These are phyloP conservation scores for Puccinia coronata DNA, from an alignment of 1,284 basidiomycete species.

Conservation along the genomic window DNA sequence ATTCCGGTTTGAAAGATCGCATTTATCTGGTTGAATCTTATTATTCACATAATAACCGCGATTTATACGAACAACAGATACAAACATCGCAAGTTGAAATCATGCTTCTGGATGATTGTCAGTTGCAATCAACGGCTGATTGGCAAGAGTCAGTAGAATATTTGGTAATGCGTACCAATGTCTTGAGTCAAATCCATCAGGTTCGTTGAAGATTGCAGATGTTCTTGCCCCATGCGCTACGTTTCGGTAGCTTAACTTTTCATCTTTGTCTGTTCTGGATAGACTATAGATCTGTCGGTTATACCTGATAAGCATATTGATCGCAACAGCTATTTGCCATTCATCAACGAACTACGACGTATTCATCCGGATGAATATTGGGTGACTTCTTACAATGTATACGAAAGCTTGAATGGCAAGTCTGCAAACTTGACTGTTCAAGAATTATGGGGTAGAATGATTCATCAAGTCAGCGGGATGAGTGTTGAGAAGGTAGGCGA, in stretches of 20 bases:
- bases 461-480: conserved; percentile 63
- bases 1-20: conserved; percentile 62
- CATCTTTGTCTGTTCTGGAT: neutral
- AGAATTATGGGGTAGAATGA: conserved; percentile 63
- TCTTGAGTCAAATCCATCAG: conserved; percentile 60
- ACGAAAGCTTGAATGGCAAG: conserved; percentile 64
- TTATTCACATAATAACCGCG: conserved; percentile 56
- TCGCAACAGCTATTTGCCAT: conserved; percentile 58
- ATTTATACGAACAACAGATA: conserved; percentile 56
- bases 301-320: conserved; percentile 61
- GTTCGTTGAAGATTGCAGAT: conserved; percentile 52
- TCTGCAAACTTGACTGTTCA: conserved; percentile 60
- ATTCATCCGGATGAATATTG: conserved; percentile 57
- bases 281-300: conserved; percentile 59
- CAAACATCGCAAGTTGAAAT: conserved; percentile 62
- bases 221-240: neutral
- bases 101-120: conserved; percentile 65
- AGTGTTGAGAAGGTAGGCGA: conserved; percentile 63
- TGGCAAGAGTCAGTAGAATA: conserved; percentile 63
- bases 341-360: conserved; percentile 59
- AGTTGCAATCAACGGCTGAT: conserved; percentile 63
- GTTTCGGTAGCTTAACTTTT: neutral
- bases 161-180: conserved; percentile 61
- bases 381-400: conserved; percentile 62
- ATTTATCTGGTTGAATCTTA: conserved; percentile 66